A percentile compares a stretch with the other conserved stretches of the same genome.
Evolutionary conservation across 2,329 filamentous ascomycete species (phyloP).

Genomic region (Ramichloridium luteum): DNA sequence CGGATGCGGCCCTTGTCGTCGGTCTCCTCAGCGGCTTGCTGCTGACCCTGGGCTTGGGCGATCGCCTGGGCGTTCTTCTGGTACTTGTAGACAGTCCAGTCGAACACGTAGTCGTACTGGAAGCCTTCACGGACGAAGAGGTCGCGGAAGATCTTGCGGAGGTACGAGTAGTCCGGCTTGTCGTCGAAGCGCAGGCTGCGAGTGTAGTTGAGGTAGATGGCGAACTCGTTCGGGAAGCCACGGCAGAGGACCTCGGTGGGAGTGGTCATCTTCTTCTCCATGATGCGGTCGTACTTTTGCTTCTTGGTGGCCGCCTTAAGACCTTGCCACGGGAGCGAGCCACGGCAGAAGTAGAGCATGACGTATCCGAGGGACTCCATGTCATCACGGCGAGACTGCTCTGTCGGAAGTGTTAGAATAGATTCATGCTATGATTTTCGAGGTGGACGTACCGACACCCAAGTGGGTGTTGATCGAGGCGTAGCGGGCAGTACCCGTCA

Average conservation of each 20-base stretch:
- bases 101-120: conserved; percentile 99
- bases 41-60: conserved; percentile 58
- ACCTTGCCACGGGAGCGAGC: conserved; percentile 96
- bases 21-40: conserved; percentile 46
- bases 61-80: conserved; percentile 98
- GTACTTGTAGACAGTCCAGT: conserved; percentile 99
- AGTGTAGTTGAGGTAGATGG: conserved; percentile 99
- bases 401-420: conserved; percentile 32
- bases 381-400: conserved; percentile 97
- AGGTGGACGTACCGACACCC: conserved; percentile 56
- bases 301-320: conserved; percentile 59
- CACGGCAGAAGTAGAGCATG: conserved; percentile 99
- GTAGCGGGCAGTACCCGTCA: conserved; percentile 96
- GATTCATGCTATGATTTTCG: background rate
- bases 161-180: conserved; percentile 99
- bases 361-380: conserved; percentile 99
- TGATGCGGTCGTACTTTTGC: conserved; percentile 99
- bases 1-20: conserved; percentile 58
- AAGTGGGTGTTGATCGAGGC: conserved; percentile 98
- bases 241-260: conserved; percentile 97
- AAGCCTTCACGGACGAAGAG: conserved; percentile 97
- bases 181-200: conserved; percentile 97
- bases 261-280: conserved; percentile 99
- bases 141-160: conserved; percentile 99
- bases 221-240: conserved; percentile 98